Evolutionary conservation across 768 basidiomycete species (phyloP).

Genomic region (Suillus brevipes): DNA sequence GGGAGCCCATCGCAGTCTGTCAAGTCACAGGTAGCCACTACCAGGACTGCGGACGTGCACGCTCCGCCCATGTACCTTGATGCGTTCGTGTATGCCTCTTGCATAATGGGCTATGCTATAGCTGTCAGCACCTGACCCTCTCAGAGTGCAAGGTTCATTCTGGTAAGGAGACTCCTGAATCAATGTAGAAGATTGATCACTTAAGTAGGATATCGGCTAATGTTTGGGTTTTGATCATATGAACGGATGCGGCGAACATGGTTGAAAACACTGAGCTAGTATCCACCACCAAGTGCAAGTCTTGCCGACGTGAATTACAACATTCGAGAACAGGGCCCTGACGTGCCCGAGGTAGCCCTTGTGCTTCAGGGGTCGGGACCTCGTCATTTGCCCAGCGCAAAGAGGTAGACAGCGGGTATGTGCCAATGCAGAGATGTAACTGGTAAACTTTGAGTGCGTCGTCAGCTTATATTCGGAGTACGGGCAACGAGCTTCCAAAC

Average conservation of each 20-base stretch:
- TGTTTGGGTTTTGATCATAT: neutral
- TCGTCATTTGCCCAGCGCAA: slow-evolving; percentile 74
- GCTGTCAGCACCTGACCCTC: slow-evolving; percentile 55
- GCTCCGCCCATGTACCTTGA: slow-evolving; percentile 71
- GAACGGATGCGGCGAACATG: slow-evolving; percentile 79
- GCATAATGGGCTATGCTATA: neutral
- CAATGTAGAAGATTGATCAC: slow-evolving; percentile 78
- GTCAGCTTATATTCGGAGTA: slow-evolving; percentile 76
- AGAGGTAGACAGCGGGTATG: slow-evolving; percentile 39
- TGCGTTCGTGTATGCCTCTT: slow-evolving; percentile 41
- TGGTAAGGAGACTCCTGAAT: slow-evolving; percentile 46
- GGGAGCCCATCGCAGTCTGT: neutral
- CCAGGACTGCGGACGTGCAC: slow-evolving; percentile 58
- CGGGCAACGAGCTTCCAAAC: slow-evolving; percentile 79
- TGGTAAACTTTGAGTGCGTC: slow-evolving; percentile 62
- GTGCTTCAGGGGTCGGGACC: slow-evolving; percentile 64
- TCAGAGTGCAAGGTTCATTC: slow-evolving; percentile 56
- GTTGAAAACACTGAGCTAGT: slow-evolving; percentile 86
- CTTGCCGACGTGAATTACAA: slow-evolving; percentile 49
- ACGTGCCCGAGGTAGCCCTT: slow-evolving; percentile 65
- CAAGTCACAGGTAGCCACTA: neutral
- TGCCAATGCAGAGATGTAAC: neutral
- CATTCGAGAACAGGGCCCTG: slow-evolving; percentile 69
- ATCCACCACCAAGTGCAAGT: slow-evolving; percentile 56
- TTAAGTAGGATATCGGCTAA: slow-evolving; percentile 54